Percentiles rank a stretch among this genome's conserved stretches.
phyloP scores from a whole-genome alignment of 2,329 filamentous ascomycete genomes.

The Dryadomyces quercus-mongolicae region DNA sequence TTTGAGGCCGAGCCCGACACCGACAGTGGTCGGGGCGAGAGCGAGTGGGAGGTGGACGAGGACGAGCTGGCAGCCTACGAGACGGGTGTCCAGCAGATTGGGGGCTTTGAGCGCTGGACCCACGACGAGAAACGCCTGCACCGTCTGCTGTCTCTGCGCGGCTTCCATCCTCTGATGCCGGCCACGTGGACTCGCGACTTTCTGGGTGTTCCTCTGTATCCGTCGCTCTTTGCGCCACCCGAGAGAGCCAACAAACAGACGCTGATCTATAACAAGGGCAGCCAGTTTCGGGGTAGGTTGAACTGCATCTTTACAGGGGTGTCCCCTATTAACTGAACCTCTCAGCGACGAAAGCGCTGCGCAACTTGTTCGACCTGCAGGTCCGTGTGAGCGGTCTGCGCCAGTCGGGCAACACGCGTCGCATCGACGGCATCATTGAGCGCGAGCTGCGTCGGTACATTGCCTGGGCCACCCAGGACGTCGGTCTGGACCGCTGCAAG shows the following conservation, averaged over 20 bases:
- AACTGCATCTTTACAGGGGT: no score
- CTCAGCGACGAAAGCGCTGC: constrained; percentile 21
- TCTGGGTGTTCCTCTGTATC: constrained; percentile 20
- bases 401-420: constrained; percentile 16
- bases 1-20: constrained; percentile 5
- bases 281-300: constrained; percentile 18
- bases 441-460: constrained; percentile 20
- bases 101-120: constrained; percentile 17
- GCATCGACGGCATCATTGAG: constrained; percentile 17
- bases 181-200: constrained; percentile 20
- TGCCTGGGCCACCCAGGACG: constrained; percentile 20
- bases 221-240: constrained; percentile 18
- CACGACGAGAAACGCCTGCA: constrained; percentile 19
- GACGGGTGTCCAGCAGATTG: constrained; percentile 6
- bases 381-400: constrained; percentile 19
- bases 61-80: constrained; percentile 12
- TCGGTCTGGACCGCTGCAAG: constrained; percentile 13
- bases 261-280: constrained; percentile 16
- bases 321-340: not conserved
- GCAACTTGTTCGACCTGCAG: constrained; percentile 21
- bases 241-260: constrained; percentile 12
- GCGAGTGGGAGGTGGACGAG: constrained; percentile 11
- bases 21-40: constrained; percentile 7
- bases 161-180: constrained; percentile 22
- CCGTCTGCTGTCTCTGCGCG: constrained; percentile 22